A percentile compares a stretch with the other conserved stretches of the same genome.
phyloP scores from a whole-genome alignment of 345 rosid species.

The Ceriops tagal region DNA sequence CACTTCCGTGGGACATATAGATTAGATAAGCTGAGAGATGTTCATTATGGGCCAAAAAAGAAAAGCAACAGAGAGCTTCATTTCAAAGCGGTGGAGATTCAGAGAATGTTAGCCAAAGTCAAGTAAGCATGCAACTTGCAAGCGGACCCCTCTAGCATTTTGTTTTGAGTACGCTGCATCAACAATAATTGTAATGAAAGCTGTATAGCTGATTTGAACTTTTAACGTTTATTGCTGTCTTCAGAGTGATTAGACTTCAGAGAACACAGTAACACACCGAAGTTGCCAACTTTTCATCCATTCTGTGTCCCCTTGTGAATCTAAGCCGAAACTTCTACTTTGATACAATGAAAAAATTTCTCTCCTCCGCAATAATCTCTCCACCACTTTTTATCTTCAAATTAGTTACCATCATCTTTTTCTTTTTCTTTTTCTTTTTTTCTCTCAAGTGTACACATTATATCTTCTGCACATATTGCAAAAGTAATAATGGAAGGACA shows the following conservation, averaged over 20 bases:
- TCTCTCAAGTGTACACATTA: too few species aligned
- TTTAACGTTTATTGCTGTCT: not conserved
- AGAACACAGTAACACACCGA: not conserved
- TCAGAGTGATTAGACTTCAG: conserved; percentile 1
- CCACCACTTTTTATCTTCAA: too few species aligned
- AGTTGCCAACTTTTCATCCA: not conserved
- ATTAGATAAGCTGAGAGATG: conserved; percentile 6
- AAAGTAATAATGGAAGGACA: too few species aligned
- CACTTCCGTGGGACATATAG: not conserved
- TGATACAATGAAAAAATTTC: too few species aligned
- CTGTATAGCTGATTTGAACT: not conserved
- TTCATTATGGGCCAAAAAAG: conserved; percentile 1
- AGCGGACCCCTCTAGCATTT: not conserved
- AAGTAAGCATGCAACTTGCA: conserved; percentile 2
- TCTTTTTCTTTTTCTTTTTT: too few species aligned
- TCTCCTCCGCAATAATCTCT: too few species aligned
- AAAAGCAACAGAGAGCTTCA: not conserved
- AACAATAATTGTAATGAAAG: not conserved
- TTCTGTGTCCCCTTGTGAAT: not conserved
- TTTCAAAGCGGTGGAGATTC: conserved; percentile 5
- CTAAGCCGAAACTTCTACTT: too few species aligned
- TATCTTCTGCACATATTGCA: too few species aligned
- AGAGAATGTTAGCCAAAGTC: not conserved
- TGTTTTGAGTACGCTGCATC: not conserved
- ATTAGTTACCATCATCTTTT: too few species aligned